These are phyloP conservation scores for Rhizopogon vinicolor DNA, from an alignment of 768 basidiomycete genomes.

Conservation along the genomic window DNA sequence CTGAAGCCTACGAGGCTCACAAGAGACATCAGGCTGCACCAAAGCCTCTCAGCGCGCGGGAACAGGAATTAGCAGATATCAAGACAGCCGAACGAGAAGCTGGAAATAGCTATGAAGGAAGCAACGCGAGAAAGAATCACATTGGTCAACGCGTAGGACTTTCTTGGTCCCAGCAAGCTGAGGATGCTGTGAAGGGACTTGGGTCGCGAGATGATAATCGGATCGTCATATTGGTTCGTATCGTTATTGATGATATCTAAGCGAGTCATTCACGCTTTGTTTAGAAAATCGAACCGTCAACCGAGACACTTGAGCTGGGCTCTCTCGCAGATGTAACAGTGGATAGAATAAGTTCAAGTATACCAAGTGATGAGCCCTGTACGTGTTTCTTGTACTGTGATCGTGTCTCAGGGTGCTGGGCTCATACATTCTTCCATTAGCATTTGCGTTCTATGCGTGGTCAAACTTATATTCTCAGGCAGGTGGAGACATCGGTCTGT, in stretches of 20 bases:
- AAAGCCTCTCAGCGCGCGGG: slow-evolving; percentile 76
- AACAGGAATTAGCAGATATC: slow-evolving; percentile 78
- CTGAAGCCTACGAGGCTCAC: slow-evolving; percentile 71
- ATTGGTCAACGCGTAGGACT: slow-evolving; percentile 60
- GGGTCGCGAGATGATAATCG: slow-evolving; percentile 40
- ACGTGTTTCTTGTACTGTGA: slow-evolving; percentile 2
- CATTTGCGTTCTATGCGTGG: slow-evolving; percentile 69
- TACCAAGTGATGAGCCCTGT: slow-evolving; percentile 62
- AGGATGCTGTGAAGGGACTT: slow-evolving; percentile 59
- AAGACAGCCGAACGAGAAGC: slow-evolving; percentile 69
- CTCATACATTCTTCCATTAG: slow-evolving; percentile 14
- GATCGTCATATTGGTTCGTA: slow-evolving; percentile 64
- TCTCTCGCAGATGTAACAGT: slow-evolving; percentile 36
- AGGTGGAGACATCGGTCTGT: slow-evolving; percentile 55
- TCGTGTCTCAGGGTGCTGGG: background rate
- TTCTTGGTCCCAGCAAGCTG: slow-evolving; percentile 61
- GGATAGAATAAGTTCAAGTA: slow-evolving; percentile 38
- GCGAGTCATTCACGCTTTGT: background rate
- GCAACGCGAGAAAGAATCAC: slow-evolving; percentile 48
- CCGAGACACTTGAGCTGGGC: slow-evolving; percentile 53
- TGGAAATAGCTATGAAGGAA: slow-evolving; percentile 52
- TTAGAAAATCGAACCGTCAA: slow-evolving; percentile 63
- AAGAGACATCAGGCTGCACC: slow-evolving; percentile 67
- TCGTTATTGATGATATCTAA: background rate
- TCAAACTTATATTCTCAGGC: slow-evolving; percentile 37